Conservation (phyloP, 306 rosid genomes). For the Quercus mongolica region DNA sequence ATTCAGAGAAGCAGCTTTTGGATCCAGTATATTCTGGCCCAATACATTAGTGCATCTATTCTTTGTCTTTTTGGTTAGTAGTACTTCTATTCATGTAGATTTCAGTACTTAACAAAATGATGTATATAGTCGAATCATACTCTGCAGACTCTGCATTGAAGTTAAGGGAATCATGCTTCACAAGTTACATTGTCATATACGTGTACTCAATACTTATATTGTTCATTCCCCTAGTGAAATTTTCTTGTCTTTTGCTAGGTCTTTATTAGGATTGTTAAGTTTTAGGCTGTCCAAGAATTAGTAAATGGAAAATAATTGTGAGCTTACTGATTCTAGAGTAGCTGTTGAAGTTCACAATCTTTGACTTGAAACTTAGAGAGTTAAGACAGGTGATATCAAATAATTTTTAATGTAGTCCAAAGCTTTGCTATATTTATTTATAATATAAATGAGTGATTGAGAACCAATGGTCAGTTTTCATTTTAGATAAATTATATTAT, state of each 20-base stretch:
- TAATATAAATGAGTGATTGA: too few relatives aligned
- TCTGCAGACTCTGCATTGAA: neutral
- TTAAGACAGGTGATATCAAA: conserved; percentile 7
- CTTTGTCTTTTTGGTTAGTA: too few relatives aligned
- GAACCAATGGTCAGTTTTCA: neutral
- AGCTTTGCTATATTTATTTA: neutral
- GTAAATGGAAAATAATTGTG: conserved; percentile 13
- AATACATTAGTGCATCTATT: neutral
- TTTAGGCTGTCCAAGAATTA: neutral
- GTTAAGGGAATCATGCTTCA: conserved; percentile 19
- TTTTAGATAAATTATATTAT: too few relatives aligned
- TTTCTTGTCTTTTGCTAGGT: neutral
- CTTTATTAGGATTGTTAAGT: too few relatives aligned
- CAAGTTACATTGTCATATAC: conserved; percentile 18
- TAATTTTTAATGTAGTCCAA: neutral
- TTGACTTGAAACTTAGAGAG: too few relatives aligned
- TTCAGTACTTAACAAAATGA: neutral
- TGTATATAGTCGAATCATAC: neutral
- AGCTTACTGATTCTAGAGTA: conserved; percentile 19
- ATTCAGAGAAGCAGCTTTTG: neutral
- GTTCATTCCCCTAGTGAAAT: neutral
- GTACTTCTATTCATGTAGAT: neutral
- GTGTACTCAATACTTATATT: conserved; percentile 14
- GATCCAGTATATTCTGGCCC: neutral
- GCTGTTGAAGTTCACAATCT: conserved; percentile 19